These are phyloP conservation scores for Auriculariales sp. DNA, from an alignment of 768 basidiomycete species.

Conservation along the genomic window DNA sequence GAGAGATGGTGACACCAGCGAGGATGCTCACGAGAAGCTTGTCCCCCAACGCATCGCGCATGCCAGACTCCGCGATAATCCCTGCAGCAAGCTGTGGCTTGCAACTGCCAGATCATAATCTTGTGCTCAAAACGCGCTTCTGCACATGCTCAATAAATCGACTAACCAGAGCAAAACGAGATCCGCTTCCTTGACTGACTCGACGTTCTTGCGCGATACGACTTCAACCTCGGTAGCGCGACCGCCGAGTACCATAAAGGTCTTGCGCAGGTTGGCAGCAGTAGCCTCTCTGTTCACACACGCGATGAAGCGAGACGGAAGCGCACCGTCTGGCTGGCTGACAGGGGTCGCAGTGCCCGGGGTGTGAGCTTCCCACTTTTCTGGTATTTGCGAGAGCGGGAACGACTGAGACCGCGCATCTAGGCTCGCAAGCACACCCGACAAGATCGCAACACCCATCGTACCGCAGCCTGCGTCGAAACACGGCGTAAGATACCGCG, in stretches of 20 bases:
- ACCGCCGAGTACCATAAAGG: conserved; percentile 44
- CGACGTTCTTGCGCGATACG: conserved; percentile 50
- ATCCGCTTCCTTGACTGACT: conserved; percentile 59
- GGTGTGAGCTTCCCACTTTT: conserved; percentile 55
- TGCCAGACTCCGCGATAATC: conserved; percentile 62
- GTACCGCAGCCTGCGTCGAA: conserved; percentile 76
- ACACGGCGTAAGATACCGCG: conserved; percentile 8
- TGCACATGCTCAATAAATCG: background rate
- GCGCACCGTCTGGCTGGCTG: conserved; percentile 43
- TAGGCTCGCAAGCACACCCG: conserved; percentile 80
- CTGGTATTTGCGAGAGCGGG: conserved; percentile 13
- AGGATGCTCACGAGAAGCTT: conserved; percentile 95
- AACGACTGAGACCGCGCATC: conserved; percentile 31
- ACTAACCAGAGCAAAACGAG: conserved; percentile 80
- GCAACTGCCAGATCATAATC: conserved; percentile 37
- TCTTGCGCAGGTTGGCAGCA: conserved; percentile 44
- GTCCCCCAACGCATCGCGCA: conserved; percentile 69
- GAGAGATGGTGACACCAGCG: conserved; percentile 85
- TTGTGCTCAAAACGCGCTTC: background rate
- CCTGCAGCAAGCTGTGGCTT: conserved; percentile 78
- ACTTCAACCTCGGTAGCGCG: conserved; percentile 60
- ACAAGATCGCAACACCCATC: conserved; percentile 92
- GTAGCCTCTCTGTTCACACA: conserved; percentile 74
- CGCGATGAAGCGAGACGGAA: conserved; percentile 71
- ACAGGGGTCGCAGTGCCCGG: conserved; percentile 60